phyloP scores from a whole-genome alignment of 2,329 filamentous ascomycete species.

The Aspergillus tanneri region DNA sequence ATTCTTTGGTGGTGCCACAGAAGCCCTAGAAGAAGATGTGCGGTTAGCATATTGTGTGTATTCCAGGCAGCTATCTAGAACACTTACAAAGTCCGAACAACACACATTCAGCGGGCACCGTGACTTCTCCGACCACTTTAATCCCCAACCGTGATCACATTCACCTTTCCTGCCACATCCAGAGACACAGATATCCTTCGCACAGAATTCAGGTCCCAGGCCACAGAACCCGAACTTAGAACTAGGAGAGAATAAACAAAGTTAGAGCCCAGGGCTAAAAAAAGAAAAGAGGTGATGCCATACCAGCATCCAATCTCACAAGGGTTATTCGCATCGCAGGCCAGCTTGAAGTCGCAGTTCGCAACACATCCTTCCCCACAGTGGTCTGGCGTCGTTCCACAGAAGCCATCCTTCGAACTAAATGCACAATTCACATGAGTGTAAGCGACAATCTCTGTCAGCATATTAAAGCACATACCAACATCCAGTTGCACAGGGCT shows the following conservation, averaged over 20 bases:
- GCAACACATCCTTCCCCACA: conserved; percentile 3
- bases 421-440: no score
- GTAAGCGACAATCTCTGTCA: no score
- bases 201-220: not conserved
- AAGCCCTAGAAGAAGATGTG: no score
- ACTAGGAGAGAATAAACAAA: not conserved
- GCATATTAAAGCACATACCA: not conserved
- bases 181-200: conserved; percentile 8
- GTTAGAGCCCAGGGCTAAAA: not conserved
- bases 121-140: conserved; percentile 9
- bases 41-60: no score
- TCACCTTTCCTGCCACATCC: conserved; percentile 1
- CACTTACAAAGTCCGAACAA: conserved; percentile 18
- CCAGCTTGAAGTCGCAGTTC: not conserved
- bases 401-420: conserved; percentile 1
- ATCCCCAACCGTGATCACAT: conserved; percentile 17
- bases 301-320: not conserved
- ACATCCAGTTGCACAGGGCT: conserved; percentile 7
- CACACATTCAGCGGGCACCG: conserved; percentile 30
- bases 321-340: conserved; percentile 1
- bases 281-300: not conserved
- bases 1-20: conserved; percentile 3
- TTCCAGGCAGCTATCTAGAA: no score
- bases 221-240: conserved; percentile 1
- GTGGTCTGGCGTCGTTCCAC: conserved; percentile 1